Base-by-base conservation (phyloP, 495 filamentous ascomycete genomes). In the Penicillium canescens region DNA sequence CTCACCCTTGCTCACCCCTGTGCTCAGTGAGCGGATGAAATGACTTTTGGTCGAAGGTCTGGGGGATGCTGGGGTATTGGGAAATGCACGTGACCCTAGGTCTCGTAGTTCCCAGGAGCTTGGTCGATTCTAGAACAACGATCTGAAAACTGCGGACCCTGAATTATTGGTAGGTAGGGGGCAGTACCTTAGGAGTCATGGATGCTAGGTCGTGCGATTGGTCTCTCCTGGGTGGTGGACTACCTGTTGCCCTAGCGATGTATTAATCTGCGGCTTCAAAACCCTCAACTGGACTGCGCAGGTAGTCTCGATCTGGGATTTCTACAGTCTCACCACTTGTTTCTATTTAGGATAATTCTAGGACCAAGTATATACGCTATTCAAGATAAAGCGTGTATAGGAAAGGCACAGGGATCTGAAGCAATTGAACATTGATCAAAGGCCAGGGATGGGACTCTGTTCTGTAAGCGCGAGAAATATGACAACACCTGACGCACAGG, bases 401-500 rank as follows among this genome's bases (percentile, higher is more conserved):
- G 38, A 40, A 18, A 16, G 7, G 24, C 7, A 26, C 24, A 26
- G 24, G 5, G 8, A 12, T 12, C 35, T 8, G n/a, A 37, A 1
- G 35, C 4, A 37, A 11, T 37, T 3, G 6, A 13, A 13, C 11
- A 12, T 0, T 11, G n/a, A 23, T 42, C 18, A 42, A 24, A 42
- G 10, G 6, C 39, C 20, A 35, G 33, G 28, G 12, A 57, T 13
- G 28, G 28, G 36, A 52, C 11, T 41, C 7, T 52, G 34, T 38
- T 57, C 36, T 45, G 47, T 14, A 14, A 57, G 42, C 16, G 42
- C 47, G 24, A 57, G 48, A 21, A 48, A 47, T 38, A 57, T 52
- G 24, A 57, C 37, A 48, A 12, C 36, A 34, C 42, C 42, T 38
- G 47, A 57, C 26, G 54, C 42, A 42, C 47, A 47, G 13, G 11